These are phyloP conservation scores for Choiromyces venosus DNA, from an alignment of 495 filamentous ascomycete genomes.

Conservation along the genomic window DNA sequence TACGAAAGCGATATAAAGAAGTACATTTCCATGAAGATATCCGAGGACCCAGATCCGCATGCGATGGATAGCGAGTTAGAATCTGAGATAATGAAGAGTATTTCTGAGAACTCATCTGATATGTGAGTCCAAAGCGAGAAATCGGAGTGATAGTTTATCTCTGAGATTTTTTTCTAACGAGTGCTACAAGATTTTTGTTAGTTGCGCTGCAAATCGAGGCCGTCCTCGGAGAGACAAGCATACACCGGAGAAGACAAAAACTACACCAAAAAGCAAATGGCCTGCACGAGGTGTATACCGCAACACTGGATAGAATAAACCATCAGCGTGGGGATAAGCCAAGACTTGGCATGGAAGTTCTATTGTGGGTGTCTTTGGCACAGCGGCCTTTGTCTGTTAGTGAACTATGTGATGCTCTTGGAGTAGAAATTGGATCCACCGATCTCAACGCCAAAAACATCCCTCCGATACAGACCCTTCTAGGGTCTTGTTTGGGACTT, in stretches of 20 bases:
- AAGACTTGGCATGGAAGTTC: slow-evolving; percentile 9
- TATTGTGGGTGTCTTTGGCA: slow-evolving; percentile 10
- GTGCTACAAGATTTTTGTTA: neutral
- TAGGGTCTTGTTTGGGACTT: neutral
- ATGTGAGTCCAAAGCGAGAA: slow-evolving; percentile 14
- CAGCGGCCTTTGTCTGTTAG: slow-evolving; percentile 5
- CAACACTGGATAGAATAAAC: neutral
- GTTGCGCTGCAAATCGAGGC: neutral
- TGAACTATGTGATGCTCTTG: slow-evolving; percentile 11
- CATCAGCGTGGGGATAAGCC: neutral
- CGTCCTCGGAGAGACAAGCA: neutral
- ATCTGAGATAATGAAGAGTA: slow-evolving; percentile 8
- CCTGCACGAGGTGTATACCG: neutral
- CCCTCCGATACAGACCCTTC: neutral
- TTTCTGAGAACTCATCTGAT: slow-evolving; percentile 3
- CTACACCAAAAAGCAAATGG: neutral
- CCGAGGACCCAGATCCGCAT: slow-evolving; percentile 5
- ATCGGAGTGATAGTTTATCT: neutral
- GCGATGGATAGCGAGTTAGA: slow-evolving; percentile 1
- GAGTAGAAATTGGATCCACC: slow-evolving; percentile 1
- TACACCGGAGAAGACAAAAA: neutral
- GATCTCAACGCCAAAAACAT: slow-evolving; percentile 10
- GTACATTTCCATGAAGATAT: slow-evolving; percentile 7
- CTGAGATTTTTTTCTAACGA: neutral
- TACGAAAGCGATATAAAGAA: slow-evolving; percentile 9